phyloP scores from a whole-genome alignment of 352 stramenopile genomes.

The Lagenidium sp. region DNA sequence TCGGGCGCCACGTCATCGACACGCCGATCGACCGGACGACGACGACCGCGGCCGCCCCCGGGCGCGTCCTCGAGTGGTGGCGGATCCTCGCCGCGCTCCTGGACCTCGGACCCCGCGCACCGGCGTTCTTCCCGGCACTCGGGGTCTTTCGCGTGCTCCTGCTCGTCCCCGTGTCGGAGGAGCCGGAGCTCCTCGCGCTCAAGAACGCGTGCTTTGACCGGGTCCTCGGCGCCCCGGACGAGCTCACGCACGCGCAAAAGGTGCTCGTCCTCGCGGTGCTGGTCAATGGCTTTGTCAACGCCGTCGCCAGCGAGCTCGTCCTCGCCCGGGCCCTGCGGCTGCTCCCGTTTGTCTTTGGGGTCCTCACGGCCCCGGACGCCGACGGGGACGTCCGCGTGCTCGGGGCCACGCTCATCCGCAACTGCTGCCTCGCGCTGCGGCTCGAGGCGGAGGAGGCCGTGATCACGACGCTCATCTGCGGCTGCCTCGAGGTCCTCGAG shows the following conservation, averaged over 20 bases:
- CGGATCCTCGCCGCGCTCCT: constrained; percentile 35
- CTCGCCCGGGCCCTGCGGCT: constrained; percentile 32
- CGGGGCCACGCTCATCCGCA: constrained; percentile 52
- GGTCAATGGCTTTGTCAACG: constrained; percentile 55
- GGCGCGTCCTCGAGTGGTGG: constrained; percentile 18
- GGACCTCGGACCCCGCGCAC: constrained; percentile 14
- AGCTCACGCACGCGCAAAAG: constrained; percentile 21
- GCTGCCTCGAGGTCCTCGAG: constrained; percentile 58
- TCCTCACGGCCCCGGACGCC: constrained; percentile 27
- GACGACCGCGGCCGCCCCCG: constrained; percentile 6
- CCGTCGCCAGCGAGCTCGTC: constrained; percentile 37
- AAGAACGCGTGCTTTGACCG: constrained; percentile 47
- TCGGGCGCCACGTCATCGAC: constrained; percentile 12
- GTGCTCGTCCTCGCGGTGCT: constrained; percentile 49
- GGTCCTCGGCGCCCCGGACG: constrained; percentile 27
- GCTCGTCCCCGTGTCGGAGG: constrained; percentile 21
- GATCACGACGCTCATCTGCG: constrained; percentile 62
- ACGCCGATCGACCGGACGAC: constrained; percentile 9
- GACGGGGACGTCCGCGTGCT: constrained; percentile 38
- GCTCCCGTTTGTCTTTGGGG: constrained; percentile 58
- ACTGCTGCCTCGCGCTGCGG: constrained; percentile 56
- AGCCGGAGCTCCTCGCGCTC: constrained; percentile 10
- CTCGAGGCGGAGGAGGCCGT: constrained; percentile 63
- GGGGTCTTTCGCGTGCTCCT: constrained; percentile 54
- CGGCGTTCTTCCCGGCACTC: constrained; percentile 47